Base-by-base conservation (phyloP, 345 rosid species). In the Acer yangbiense region DNA sequence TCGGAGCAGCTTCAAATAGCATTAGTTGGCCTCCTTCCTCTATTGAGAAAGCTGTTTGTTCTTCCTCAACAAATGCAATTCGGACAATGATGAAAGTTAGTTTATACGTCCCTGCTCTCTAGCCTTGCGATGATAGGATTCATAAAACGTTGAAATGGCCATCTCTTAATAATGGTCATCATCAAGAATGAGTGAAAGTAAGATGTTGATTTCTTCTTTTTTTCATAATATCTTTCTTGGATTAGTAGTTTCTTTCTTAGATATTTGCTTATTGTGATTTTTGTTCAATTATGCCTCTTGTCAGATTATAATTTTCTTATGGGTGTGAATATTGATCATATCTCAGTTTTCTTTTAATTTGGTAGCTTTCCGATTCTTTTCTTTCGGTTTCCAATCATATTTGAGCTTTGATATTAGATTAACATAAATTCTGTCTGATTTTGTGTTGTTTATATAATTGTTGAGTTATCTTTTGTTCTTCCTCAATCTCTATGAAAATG, bases 1-100 rank as follows among this genome's bases (percentile, higher is more conserved):
- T 91, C 95, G 0, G 97, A 96, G 77, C 98, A 96, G 87, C 90
- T 96, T 79, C 99, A 94, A 62, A 79, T 94, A 57, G 98, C 95
- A 32, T 73, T 92, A 77, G 58, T 90, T 58, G 95, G 88, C 50
- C 78, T 94, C 17, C 57, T 96, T 81, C 99, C 99, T 55, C 82
- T 94, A 11, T 73, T 94, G 86, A 87, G 87, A 88, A 96, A 90
- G 88, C 83, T 94, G 82, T 79, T 87, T 68, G 82, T 79, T 71
- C 80, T 76, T 83, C 81, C 88, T 58, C 92, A 82, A 76, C 94
- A 88, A 81, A 70, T 74, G 82, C 94, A 86, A 77, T 89, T 74
- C 78, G 89, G 95, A 93, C 91, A 88, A 81, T 89, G 88, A 90
- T 83, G 90, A 85, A 88, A 81, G 77, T 50, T 76, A 79, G 74